Evolutionary conservation across 495 filamentous ascomycete genomes (phyloP).

Genomic region (Entonaema liquescens): DNA sequence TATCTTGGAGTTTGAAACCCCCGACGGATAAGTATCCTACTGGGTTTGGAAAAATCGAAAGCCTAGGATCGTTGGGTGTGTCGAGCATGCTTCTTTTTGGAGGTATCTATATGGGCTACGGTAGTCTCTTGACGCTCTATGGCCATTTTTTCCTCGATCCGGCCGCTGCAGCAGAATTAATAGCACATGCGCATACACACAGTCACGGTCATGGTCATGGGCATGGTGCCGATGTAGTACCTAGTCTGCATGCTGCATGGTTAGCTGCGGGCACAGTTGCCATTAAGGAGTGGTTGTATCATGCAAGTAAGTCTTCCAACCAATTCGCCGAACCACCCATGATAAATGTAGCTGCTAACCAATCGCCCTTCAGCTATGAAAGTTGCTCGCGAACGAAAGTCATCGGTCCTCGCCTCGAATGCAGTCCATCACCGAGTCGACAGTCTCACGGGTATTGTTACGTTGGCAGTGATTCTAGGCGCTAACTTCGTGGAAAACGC

Average conservation of each 20-base stretch:
- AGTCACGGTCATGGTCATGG: constrained; percentile 62
- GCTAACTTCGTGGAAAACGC: constrained; percentile 86
- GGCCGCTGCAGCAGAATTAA: constrained; percentile 62
- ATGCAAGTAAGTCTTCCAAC: constrained; percentile 76
- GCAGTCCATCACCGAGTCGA: constrained; percentile 96
- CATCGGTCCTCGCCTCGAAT: constrained; percentile 95
- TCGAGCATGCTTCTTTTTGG: constrained; percentile 87
- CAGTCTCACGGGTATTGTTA: constrained; percentile 92
- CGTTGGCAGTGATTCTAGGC: constrained; percentile 84
- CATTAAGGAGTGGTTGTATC: constrained; percentile 96
- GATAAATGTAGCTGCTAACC: constrained; percentile 24
- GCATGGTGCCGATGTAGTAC: constrained; percentile 70
- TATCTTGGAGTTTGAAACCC: constrained; percentile 86
- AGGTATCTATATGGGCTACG: constrained; percentile 88
- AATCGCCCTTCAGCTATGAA: constrained; percentile 77
- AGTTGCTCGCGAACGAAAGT: constrained; percentile 92
- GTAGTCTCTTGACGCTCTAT: constrained; percentile 76
- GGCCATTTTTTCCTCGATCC: constrained; percentile 82
- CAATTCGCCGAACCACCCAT: neutral
- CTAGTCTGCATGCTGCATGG: constrained; percentile 94
- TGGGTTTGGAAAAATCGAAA: constrained; percentile 98
- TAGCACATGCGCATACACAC: constrained; percentile 68
- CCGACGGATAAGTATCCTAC: constrained; percentile 83
- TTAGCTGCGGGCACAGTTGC: constrained; percentile 89
- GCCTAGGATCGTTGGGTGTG: constrained; percentile 90